These are phyloP conservation scores for Artemisia argyi DNA, from an alignment of 129 eudicot genomes.

Conservation along the genomic window DNA sequence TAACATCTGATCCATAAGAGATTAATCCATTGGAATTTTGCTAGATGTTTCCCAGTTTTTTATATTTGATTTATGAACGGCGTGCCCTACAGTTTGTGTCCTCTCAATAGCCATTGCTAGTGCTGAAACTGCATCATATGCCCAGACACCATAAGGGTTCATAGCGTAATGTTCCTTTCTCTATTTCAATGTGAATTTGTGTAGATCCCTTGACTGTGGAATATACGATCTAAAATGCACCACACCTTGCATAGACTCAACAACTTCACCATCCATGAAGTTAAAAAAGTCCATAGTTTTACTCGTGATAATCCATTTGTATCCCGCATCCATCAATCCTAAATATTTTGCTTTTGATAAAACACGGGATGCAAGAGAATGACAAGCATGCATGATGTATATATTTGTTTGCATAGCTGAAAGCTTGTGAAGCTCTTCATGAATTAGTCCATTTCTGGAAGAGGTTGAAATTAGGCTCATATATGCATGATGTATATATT, in stretches of 20 bases:
- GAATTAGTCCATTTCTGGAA: constrained; percentile 29
- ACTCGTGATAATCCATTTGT: constrained; percentile 56
- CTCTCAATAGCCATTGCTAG: constrained; percentile 51
- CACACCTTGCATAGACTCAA: constrained; percentile 47
- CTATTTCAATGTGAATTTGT: constrained; percentile 29
- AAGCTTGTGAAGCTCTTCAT: constrained; percentile 37
- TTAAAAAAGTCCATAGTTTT: constrained; percentile 29
- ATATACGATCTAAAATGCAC: constrained; percentile 45
- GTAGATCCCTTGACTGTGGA: constrained; percentile 34
- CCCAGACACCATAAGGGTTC: constrained; percentile 36
- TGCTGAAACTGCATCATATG: constrained; percentile 49
- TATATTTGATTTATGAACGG: too few species aligned
- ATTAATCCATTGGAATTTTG: constrained; percentile 4
- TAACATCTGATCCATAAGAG: constrained; percentile 27
- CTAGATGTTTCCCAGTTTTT: too few species aligned
- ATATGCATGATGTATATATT: constrained; percentile 18
- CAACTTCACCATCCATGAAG: constrained; percentile 23
- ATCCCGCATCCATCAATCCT: constrained; percentile 53
- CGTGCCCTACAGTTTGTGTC: too few species aligned
- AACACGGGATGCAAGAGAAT: constrained; percentile 37
- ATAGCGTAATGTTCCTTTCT: constrained; percentile 5
- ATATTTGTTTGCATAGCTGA: constrained; percentile 25
- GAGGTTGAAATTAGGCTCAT: constrained; percentile 31
- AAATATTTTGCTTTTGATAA: constrained; percentile 29
- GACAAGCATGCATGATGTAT: constrained; percentile 38